Evolutionary conservation across 2,329 filamentous ascomycete species (phyloP).

Genomic region (Plenodomus tracheiphilus): DNA sequence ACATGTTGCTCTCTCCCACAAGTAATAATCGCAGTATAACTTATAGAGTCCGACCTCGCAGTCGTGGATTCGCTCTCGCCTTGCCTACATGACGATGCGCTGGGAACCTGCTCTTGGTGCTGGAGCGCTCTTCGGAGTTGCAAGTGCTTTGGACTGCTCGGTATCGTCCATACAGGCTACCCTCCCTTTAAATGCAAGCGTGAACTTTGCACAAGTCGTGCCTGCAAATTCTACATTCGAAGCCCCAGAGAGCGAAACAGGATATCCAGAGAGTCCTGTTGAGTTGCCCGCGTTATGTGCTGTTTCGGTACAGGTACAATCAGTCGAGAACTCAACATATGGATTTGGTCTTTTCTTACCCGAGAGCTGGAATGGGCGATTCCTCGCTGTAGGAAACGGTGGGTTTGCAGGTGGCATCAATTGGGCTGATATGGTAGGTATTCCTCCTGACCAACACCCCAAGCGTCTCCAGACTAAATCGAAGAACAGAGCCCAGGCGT

Average conservation of each 20-base stretch:
- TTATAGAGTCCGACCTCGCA: not conserved
- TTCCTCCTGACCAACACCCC: no score
- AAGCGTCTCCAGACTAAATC: not conserved
- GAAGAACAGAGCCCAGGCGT: conserved; percentile 22
- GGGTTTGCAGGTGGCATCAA: conserved; percentile 54
- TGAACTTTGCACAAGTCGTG: conserved; percentile 41
- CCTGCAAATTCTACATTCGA: conserved; percentile 44
- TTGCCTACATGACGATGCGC: not conserved
- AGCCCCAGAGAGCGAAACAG: conserved; percentile 43
- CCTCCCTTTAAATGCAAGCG: conserved; percentile 40
- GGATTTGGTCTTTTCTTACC: conserved; percentile 47
- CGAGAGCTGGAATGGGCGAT: conserved; percentile 43
- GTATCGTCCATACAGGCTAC: conserved; percentile 36
- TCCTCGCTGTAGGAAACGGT: conserved; percentile 50
- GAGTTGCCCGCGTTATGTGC: conserved; percentile 45
- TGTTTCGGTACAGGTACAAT: conserved; percentile 43
- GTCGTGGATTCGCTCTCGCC: not conserved
- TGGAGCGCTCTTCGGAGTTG: conserved; percentile 20
- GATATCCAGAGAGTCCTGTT: conserved; percentile 46
- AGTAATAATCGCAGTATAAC: not conserved
- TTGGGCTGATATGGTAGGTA: conserved; percentile 53
- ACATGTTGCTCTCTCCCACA: not conserved
- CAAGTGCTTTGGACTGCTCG: conserved; percentile 37
- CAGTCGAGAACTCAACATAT: conserved; percentile 39
- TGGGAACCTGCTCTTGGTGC: not conserved